Percentiles rank a stretch among this genome's conserved stretches.
These are phyloP conservation scores for Prunella vulgaris DNA, from an alignment of 257 asterid genomes.

Conservation along the genomic window DNA sequence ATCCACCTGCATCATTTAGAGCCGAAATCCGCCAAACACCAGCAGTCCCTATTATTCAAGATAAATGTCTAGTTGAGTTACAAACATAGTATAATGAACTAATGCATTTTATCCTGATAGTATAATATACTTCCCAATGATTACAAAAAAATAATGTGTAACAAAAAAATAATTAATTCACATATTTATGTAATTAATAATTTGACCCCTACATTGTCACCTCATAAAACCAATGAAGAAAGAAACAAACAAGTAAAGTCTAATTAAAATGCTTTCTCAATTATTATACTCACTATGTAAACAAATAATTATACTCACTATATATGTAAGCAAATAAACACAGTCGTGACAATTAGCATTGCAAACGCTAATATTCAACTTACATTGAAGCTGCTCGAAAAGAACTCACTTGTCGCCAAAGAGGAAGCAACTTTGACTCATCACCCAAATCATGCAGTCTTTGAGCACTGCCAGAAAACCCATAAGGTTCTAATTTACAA, in stretches of 20 bases:
- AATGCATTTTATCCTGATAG: no score
- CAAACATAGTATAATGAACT: no score
- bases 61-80: constrained; percentile 6
- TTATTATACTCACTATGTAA: no score
- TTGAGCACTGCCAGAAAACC: constrained; percentile 63
- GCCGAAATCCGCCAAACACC: constrained; percentile 68
- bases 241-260: constrained; percentile 8
- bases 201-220: constrained; percentile 12
- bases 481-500: constrained; percentile 10
- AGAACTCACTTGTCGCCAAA: constrained; percentile 94
- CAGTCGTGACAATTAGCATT: no score
- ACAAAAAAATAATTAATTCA: not conserved
- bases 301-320: no score
- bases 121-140: no score
- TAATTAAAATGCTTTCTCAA: no score
- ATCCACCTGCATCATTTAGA: constrained; percentile 56
- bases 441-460: constrained; percentile 88
- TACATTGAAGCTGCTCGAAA: constrained; percentile 20
- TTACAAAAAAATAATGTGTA: not conserved
- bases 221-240: not conserved
- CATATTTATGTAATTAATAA: no score
- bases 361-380: no score
- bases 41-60: constrained; percentile 44
- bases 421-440: constrained; percentile 90
- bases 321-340: no score